A percentile compares a stretch with the other conserved stretches of the same genome.
Evolutionary conservation across 768 basidiomycete genomes (phyloP).

Genomic region (Macrolepiota albuminosa): DNA sequence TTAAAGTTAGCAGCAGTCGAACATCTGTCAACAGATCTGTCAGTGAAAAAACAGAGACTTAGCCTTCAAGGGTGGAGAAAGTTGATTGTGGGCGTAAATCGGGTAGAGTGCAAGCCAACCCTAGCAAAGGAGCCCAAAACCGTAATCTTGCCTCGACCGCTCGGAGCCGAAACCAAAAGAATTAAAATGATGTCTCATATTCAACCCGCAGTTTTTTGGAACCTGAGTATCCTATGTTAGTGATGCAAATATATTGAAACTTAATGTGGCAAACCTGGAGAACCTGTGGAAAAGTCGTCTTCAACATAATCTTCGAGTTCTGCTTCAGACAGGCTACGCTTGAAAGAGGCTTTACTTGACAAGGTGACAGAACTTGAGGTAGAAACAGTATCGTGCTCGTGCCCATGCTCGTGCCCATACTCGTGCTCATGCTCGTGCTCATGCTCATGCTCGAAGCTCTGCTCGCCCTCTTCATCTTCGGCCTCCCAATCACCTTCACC

Average conservation of each 20-base stretch:
- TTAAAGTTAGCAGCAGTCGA: slow-evolving; percentile 6
- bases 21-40: slow-evolving; percentile 5
- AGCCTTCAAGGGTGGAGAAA: slow-evolving; percentile 3
- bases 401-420: background rate
- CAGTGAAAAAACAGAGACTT: slow-evolving; percentile 10
- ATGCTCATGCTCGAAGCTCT: background rate
- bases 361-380: slow-evolving; percentile 52
- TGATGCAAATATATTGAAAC: background rate
- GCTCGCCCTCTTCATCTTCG: background rate
- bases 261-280: slow-evolving; percentile 36
- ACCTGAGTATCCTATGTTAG: background rate
- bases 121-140: background rate
- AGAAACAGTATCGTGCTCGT: slow-evolving; percentile 41
- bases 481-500: slow-evolving; percentile 50
- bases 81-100: background rate
- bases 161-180: background rate
- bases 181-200: background rate
- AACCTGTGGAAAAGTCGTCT: slow-evolving; percentile 25
- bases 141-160: background rate
- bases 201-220: slow-evolving; percentile 15
- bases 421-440: background rate
- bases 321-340: slow-evolving; percentile 42
- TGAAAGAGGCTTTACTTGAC: slow-evolving; percentile 51
- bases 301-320: slow-evolving; percentile 27
- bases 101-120: background rate